A percentile compares a stretch with the other conserved stretches of the same genome.
These are phyloP conservation scores for Botrytis deweyae DNA, from an alignment of 2,329 filamentous ascomycete genomes.

Conservation along the genomic window DNA sequence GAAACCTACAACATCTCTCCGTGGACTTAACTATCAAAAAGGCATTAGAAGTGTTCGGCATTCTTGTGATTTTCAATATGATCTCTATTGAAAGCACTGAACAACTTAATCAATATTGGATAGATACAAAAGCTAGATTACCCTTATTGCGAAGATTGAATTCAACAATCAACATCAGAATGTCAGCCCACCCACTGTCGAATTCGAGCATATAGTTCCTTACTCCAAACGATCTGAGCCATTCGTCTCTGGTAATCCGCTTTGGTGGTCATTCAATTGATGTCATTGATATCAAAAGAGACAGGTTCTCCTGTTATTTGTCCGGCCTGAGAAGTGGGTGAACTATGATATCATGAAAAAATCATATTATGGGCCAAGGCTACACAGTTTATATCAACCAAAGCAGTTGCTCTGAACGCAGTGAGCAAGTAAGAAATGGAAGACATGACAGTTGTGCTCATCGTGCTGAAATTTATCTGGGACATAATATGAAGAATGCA, in stretches of 20 bases:
- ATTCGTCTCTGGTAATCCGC: neutral
- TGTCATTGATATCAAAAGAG: neutral
- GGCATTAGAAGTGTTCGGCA: neutral
- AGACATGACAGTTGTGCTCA: neutral
- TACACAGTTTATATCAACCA: neutral
- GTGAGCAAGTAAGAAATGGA: neutral
- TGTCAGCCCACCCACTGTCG: too few species aligned
- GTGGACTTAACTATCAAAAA: neutral
- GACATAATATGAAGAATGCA: neutral
- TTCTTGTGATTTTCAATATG: neutral
- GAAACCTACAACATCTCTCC: neutral
- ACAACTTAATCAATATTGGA: neutral
- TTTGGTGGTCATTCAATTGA: neutral
- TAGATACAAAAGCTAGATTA: neutral
- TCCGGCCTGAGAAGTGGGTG: neutral
- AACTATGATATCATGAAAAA: neutral
- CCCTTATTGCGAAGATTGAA: neutral
- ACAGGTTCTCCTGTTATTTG: neutral
- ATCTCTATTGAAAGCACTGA: rapidly evolving
- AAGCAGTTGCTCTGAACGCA: neutral
- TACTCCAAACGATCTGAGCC: neutral
- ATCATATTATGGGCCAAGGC: neutral
- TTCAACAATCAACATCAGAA: neutral
- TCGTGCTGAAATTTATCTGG: neutral
- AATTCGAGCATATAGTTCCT: neutral